Conservation (phyloP, 2,329 filamentous ascomycete genomes). For the Whalleya microplaca region DNA sequence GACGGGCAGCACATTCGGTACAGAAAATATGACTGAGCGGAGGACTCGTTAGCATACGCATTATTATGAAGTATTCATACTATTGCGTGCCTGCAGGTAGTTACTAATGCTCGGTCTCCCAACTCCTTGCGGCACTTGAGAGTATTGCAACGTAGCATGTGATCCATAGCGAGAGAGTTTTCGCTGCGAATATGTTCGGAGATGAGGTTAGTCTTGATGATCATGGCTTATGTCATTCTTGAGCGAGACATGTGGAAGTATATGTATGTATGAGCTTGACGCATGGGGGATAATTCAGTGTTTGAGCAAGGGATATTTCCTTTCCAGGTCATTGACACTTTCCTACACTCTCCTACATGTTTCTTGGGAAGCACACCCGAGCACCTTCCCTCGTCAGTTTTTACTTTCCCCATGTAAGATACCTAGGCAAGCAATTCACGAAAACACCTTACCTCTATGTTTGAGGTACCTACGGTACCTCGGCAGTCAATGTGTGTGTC, state of each 20-base stretch:
- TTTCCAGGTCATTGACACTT: too few species aligned
- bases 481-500: too few species aligned
- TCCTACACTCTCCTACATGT: too few species aligned
- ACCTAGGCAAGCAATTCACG: too few species aligned
- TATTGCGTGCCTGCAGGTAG: slow-evolving; percentile 74
- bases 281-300: too few species aligned
- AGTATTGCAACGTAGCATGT: slow-evolving; percentile 76
- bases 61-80: slow-evolving; percentile 8
- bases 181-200: neutral
- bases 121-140: slow-evolving; percentile 75
- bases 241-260: neutral
- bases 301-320: too few species aligned
- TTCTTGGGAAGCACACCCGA: too few species aligned
- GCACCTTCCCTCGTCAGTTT: too few species aligned
- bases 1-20: slow-evolving; percentile 67
- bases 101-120: slow-evolving; percentile 75
- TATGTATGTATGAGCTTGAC: too few species aligned
- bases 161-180: slow-evolving; percentile 62
- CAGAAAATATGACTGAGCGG: slow-evolving; percentile 80
- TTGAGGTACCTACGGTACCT: too few species aligned
- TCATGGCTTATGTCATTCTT: slow-evolving; percentile 6
- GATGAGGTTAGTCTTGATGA: slow-evolving; percentile 12
- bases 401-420: too few species aligned
- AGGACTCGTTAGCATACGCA: neutral
- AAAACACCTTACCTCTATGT: too few species aligned